Evolutionary conservation across 78 protist species (phyloP), one percentile per base, ranked within the genome.

Genomic region (Polysphondylium violaceum): DNA sequence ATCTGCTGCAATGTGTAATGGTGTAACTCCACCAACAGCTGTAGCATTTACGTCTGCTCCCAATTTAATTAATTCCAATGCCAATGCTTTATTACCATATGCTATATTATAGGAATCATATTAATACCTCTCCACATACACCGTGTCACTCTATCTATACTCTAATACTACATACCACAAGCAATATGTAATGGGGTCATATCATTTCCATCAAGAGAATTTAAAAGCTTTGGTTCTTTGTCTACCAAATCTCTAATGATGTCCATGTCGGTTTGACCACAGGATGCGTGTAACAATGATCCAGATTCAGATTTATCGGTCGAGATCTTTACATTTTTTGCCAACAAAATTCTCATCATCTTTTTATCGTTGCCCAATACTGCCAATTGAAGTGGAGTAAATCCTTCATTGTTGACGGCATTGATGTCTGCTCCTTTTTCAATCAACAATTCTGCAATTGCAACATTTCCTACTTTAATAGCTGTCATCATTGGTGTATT

Each of bases 121-220:
- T 38, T 43, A 25, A 25, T 25, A 29, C 27, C 11, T 50, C 25
- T 67, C n/a, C n/a, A n/a, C n/a, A n/a, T n/a, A n/a, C n/a, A n/a
- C n/a, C n/a, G n/a, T n/a, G n/a, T n/a, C n/a, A n/a, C n/a, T n/a
- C n/a, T n/a, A n/a, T n/a, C n/a, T n/a, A n/a, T n/a, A n/a, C n/a
- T 58, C 23, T 58, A 6, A 8, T 33, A 11, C 0, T 17, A 75
- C 85, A 31, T 76, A 76, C 86, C 86, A 59, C 27, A 33, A 21
- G 89, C 89, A 38, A 81, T 50, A 53, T 81, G 89, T 35, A 81
- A 55, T 81, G 89, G 89, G 21, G 76, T 67, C 89, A 78, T 81
- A 40, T 81, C 51, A 53, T 81, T 81, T 8, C 35, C 76, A 68
- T 81, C 89, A n/a, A 31, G 17, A 1, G 77, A 11, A 12, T 44